A percentile compares a stretch with the other conserved stretches of the same genome.
Evolutionary conservation across 2,329 filamentous ascomycete genomes (phyloP).

Genomic region (Penicillium corylophilum): DNA sequence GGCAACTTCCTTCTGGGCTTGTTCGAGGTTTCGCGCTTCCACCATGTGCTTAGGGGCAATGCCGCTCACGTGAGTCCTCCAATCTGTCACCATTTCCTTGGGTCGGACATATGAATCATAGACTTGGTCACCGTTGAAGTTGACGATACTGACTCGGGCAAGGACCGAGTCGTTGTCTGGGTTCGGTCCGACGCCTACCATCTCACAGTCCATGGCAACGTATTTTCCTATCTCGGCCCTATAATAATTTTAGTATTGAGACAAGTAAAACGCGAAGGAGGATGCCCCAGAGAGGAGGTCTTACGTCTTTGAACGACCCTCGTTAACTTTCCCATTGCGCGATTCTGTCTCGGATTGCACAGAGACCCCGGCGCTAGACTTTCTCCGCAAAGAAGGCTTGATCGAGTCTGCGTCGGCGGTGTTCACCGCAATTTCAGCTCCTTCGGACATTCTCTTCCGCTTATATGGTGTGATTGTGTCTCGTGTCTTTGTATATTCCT

Average conservation of each 20-base stretch:
- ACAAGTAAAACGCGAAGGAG: not conserved
- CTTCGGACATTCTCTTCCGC: constrained; percentile 36
- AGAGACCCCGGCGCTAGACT: constrained; percentile 54
- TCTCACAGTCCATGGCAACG: constrained; percentile 92
- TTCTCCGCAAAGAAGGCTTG: constrained; percentile 60
- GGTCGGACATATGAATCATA: constrained; percentile 92
- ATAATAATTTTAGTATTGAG: constrained; percentile 28
- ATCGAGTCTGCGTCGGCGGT: constrained; percentile 60
- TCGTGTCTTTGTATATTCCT: constrained; percentile 18
- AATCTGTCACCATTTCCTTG: constrained; percentile 78
- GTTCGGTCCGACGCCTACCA: constrained; percentile 76
- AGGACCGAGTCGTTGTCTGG: constrained; percentile 70
- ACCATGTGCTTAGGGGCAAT: constrained; percentile 73
- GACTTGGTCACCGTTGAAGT: constrained; percentile 87
- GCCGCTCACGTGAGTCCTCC: constrained; percentile 83
- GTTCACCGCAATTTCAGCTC: constrained; percentile 33
- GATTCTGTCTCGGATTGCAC: constrained; percentile 39
- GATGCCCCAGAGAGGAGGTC: constrained; percentile 7
- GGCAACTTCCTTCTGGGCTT: constrained; percentile 72
- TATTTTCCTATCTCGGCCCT: constrained; percentile 80
- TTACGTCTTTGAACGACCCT: constrained; percentile 55
- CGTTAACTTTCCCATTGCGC: constrained; percentile 58
- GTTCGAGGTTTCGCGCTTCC: constrained; percentile 67
- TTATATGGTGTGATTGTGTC: constrained; percentile 18
- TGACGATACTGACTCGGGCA: constrained; percentile 84